Conservation (phyloP, 495 filamentous ascomycete genomes). For the Gamarada debralockiae region DNA sequence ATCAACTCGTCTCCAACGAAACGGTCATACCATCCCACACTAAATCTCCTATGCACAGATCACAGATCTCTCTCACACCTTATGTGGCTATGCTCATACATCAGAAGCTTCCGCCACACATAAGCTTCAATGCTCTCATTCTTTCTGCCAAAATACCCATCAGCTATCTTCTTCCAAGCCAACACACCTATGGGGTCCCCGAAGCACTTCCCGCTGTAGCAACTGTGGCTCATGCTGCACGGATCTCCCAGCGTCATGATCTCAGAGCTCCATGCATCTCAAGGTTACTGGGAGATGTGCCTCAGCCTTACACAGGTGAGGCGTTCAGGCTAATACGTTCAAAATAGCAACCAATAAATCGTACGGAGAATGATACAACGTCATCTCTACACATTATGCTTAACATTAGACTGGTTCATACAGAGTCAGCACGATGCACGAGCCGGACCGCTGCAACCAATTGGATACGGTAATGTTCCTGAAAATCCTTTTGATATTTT, state of each 20-base stretch:
- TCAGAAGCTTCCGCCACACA: neutral
- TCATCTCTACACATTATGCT: constrained; percentile 13
- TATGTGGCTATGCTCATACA: constrained; percentile 14
- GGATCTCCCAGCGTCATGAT: neutral
- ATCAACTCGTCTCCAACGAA: constrained; percentile 7
- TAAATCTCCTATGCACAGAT: constrained; percentile 2
- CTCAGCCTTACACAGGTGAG: constrained; percentile 8
- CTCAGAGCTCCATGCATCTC: neutral
- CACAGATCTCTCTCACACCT: constrained; percentile 4
- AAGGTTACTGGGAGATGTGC: neutral
- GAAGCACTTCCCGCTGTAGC: too few relatives aligned
- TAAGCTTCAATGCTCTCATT: neutral
- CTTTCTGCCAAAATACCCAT: too few relatives aligned
- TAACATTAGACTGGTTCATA: constrained; percentile 1
- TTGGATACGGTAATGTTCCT: too few relatives aligned
- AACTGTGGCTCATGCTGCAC: constrained; percentile 14
- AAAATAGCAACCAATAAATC: constrained; percentile 7
- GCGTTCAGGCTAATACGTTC: neutral
- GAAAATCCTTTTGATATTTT: too few relatives aligned
- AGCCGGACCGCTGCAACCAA: too few relatives aligned
- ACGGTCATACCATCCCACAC: too few relatives aligned
- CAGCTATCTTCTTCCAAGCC: too few relatives aligned
- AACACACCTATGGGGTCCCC: too few relatives aligned
- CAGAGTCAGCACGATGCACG: neutral
- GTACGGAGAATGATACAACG: neutral